Evolutionary conservation across 2,329 filamentous ascomycete species (phyloP).

Genomic region (Davidsoniella eucalypti): DNA sequence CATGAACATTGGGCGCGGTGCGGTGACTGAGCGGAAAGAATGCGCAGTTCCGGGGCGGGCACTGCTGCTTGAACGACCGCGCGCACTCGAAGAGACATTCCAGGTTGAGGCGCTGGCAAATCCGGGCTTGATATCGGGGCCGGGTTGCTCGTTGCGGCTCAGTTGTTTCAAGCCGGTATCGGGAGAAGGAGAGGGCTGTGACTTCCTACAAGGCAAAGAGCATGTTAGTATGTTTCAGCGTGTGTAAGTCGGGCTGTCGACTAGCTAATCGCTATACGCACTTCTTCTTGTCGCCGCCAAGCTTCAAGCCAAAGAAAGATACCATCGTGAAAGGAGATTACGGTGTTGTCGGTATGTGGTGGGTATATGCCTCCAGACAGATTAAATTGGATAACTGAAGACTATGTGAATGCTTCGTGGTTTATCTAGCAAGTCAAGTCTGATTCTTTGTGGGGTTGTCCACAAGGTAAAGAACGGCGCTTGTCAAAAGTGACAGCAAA

Average conservation of each 20-base stretch:
- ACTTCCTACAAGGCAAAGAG: conserved; percentile 11
- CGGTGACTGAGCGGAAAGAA: conserved; percentile 10
- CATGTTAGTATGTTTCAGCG: background rate
- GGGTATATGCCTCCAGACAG: background rate
- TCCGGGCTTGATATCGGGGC: background rate
- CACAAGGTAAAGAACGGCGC: no score
- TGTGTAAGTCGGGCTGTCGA: background rate
- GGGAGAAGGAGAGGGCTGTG: background rate
- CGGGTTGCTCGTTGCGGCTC: background rate
- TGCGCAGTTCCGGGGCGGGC: conserved; percentile 14
- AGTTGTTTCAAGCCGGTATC: conserved; percentile 1
- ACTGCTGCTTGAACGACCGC: conserved; percentile 2
- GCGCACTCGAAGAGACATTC: conserved; percentile 1
- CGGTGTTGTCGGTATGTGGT: conserved; percentile 16
- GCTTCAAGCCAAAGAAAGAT: conserved; percentile 41
- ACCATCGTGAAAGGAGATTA: conserved; percentile 24
- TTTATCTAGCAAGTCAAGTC: no score
- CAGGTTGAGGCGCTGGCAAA: conserved; percentile 3
- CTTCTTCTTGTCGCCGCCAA: conserved; percentile 41
- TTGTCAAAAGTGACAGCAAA: background rate
- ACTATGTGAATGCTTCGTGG: no score
- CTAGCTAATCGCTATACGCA: conserved; percentile 21
- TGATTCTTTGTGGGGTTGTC: no score
- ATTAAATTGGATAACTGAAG: background rate
- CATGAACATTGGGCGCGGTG: conserved; percentile 12